Percentiles rank a stretch among this genome's conserved stretches.
phyloP scores from a whole-genome alignment of 176 grass and related monocot species.

The Zea luxurians region DNA sequence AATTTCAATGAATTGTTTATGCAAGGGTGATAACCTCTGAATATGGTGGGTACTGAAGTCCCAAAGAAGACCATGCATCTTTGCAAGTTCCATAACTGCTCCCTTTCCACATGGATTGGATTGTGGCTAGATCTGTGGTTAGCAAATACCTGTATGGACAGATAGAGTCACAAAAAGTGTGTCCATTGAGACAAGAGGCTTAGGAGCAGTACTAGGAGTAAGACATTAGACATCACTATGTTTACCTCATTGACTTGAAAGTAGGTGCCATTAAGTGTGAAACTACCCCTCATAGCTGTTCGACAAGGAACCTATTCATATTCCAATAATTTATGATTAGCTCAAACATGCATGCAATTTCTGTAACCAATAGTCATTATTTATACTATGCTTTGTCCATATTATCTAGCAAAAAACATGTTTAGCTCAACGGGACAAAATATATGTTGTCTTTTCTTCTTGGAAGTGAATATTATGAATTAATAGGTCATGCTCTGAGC shows the following conservation, averaged over 20 bases:
- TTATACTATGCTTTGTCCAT: background rate
- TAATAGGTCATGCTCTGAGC: background rate
- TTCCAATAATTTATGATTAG: conserved; percentile 34
- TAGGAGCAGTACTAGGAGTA: conserved; percentile 20
- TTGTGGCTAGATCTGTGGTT: conserved; percentile 74
- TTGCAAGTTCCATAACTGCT: conserved; percentile 74
- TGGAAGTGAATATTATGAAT: conserved; percentile 9
- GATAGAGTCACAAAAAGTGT: conserved; percentile 35
- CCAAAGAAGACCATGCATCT: conserved; percentile 86
- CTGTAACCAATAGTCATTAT: conserved; percentile 14
- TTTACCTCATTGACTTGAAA: conserved; percentile 98
- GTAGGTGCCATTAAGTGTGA: conserved; percentile 97
- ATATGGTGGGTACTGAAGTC: conserved; percentile 78
- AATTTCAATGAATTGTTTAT: conserved; percentile 35
- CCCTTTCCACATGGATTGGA: conserved; percentile 63
- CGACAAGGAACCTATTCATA: conserved; percentile 82
- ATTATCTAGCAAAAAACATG: conserved; percentile 3
- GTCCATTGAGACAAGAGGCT: conserved; percentile 19
- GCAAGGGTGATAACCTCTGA: conserved; percentile 57
- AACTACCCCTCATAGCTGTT: conserved; percentile 95
- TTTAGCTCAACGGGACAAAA: background rate
- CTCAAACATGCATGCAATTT: conserved; percentile 21
- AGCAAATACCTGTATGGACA: conserved; percentile 77
- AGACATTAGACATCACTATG: conserved; percentile 2
- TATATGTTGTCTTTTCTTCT: background rate